These are phyloP conservation scores for Fusarium paranaense DNA, from an alignment of 2,329 filamentous ascomycete species.

Conservation along the genomic window DNA sequence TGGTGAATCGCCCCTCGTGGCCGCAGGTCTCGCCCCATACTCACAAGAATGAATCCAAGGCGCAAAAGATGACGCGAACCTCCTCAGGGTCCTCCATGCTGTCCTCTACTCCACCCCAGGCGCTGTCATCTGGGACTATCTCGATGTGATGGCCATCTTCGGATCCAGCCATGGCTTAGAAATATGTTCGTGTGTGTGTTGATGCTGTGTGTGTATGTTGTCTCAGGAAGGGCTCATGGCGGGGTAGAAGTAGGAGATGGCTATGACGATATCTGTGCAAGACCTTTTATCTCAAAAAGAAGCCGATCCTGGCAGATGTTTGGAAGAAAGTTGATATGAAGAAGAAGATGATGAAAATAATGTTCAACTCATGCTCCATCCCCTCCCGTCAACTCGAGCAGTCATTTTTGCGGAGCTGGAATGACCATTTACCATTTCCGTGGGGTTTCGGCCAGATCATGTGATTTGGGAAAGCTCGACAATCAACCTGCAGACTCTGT, in stretches of 20 bases:
- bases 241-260: constrained; percentile 5
- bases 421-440: constrained; percentile 9
- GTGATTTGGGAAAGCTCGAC: constrained; percentile 26
- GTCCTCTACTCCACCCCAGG: constrained; percentile 73
- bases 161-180: constrained; percentile 31
- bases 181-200: constrained; percentile 9
- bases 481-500: background rate
- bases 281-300: background rate
- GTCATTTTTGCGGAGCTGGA: constrained; percentile 26
- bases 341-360: background rate
- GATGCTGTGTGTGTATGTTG: constrained; percentile 3
- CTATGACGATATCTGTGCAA: background rate
- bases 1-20: constrained; percentile 13
- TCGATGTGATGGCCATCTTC: constrained; percentile 35
- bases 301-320: background rate
- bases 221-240: constrained; percentile 29
- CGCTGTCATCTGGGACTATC: constrained; percentile 49
- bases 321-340: background rate
- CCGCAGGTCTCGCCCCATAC: constrained; percentile 21
- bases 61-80: constrained; percentile 79
- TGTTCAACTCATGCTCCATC: constrained; percentile 6
- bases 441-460: constrained; percentile 34
- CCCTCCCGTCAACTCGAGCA: constrained; percentile 12
- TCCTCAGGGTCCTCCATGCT: constrained; percentile 83
- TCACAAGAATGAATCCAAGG: constrained; percentile 83